Base-by-base conservation (phyloP, 495 filamentous ascomycete genomes). In the Mytilinidion resinicola region DNA sequence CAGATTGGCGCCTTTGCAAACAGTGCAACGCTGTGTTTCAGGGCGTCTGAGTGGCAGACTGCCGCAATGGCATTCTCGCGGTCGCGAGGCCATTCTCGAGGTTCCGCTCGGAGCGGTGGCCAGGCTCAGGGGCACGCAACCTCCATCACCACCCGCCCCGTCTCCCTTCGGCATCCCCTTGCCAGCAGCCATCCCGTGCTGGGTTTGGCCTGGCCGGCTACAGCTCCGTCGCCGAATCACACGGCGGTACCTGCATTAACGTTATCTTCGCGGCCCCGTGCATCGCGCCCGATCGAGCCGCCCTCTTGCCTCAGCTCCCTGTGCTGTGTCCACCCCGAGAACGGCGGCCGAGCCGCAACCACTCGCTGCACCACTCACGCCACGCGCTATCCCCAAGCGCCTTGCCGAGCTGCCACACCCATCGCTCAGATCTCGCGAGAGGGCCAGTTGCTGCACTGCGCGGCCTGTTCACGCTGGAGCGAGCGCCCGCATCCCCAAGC, bases 391-490 rank as follows among this genome's bases (percentile, higher is more conserved):
- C 21, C 15, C 15, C 46, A 49, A 49, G 17, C 46, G 46, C 34
- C 50, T 37, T 34, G 33, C 19, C n/a, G 36, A 19, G 9, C 50
- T 19, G 11, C 50, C 50, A 53, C 33, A 37, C 36, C 7, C 12
- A 53, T 53, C 50, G 36, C 20, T 53, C 14, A 34, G 50, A 53
- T 53, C 50, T 53, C 25, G 9, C n/a, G 36, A 53, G 50, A 30
- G n/a, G 34, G 33, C 50, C 15, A 17, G 19, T 11, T 15, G 41
- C 54, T 35, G 60, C 49, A 38, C 34, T 39, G 44, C 55, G 46
- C 35, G 15, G 9, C 52, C 14, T 47, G 56, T 56, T 60, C 51
- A 60, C 60, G 61, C 56, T 56, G 36, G 41, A 51, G 25, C 30
- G 51, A 56, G 56, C 59, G 44, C 51, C 61, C 51, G 36, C 60